A percentile compares a stretch with the other conserved stretches of the same genome.
Conservation (phyloP, 1,284 basidiomycete species). For the Lignosus rhinocerotis region DNA sequence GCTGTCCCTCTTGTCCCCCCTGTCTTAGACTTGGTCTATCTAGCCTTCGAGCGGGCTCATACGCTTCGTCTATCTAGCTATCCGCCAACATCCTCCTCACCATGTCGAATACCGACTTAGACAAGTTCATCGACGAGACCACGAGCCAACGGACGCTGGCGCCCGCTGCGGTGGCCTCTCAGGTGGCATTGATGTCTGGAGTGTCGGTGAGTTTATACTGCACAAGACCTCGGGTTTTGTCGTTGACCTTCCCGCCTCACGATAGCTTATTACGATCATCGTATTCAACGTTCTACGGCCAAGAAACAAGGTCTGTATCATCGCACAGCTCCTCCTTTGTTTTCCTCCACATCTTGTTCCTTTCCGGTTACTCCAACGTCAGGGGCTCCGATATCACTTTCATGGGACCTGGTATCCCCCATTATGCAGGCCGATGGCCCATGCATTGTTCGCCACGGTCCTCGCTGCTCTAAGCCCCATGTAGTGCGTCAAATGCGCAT, state of each 20-base stretch:
- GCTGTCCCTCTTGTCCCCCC: neutral
- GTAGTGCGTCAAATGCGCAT: no score
- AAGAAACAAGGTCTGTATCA: slow-evolving; percentile 51
- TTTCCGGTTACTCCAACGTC: neutral
- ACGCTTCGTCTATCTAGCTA: slow-evolving; percentile 11
- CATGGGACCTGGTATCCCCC: neutral
- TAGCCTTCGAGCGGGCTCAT: slow-evolving; percentile 21
- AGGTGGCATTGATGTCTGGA: slow-evolving; percentile 55
- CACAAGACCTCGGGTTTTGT: neutral
- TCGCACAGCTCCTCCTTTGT: neutral
- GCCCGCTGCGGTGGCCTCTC: slow-evolving; percentile 82
- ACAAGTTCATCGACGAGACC: slow-evolving; percentile 32
- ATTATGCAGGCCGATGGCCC: no score
- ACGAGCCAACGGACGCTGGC: slow-evolving; percentile 49
- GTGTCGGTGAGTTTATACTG: slow-evolving; percentile 35
- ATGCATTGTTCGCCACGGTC: no score
- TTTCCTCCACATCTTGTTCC: neutral
- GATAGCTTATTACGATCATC: slow-evolving; percentile 50
- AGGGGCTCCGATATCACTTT: neutral
- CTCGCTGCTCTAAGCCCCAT: no score
- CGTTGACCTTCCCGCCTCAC: slow-evolving; percentile 3
- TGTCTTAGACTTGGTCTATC: slow-evolving; percentile 4
- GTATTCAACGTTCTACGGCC: slow-evolving; percentile 69
- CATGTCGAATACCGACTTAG: slow-evolving; percentile 27
- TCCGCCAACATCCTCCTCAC: neutral